These are phyloP conservation scores for Pseudocohnilembus persalinus DNA, from an alignment of 169 alveolate species.

Conservation along the genomic window DNA sequence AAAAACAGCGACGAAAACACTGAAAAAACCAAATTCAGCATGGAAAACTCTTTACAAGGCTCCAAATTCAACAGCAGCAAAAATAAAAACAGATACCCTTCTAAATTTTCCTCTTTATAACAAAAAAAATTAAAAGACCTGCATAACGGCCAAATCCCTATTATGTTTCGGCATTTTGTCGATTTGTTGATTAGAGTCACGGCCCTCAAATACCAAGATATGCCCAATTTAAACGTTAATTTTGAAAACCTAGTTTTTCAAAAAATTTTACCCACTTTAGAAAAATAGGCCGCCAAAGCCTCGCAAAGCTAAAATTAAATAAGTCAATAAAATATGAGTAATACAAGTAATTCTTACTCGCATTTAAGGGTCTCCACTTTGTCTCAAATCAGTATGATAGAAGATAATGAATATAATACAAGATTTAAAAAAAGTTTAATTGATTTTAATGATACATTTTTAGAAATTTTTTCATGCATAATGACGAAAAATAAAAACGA, in stretches of 20 bases:
- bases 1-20: background rate
- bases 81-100: too few relatives aligned
- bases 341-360: background rate
- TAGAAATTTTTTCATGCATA: too few relatives aligned
- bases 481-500: background rate
- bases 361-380: background rate
- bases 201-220: background rate
- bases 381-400: background rate
- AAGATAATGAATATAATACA: background rate
- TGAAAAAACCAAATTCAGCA: background rate
- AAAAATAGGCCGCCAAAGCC: too few relatives aligned
- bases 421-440: background rate
- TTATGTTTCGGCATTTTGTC: background rate
- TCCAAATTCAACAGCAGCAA: background rate
- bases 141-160: background rate
- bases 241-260: background rate
- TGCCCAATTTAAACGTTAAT: background rate
- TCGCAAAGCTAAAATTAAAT: background rate
- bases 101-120: background rate
- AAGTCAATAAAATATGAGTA: background rate
- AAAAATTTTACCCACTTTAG: background rate
- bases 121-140: too few relatives aligned
- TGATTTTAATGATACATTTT: too few relatives aligned
- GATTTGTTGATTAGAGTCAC: background rate
- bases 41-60: background rate